Evolutionary conservation across 1,284 basidiomycete genomes (phyloP), one percentile per base, ranked within the genome.

Genomic region (Sanghuangporus sanghuang): DNA sequence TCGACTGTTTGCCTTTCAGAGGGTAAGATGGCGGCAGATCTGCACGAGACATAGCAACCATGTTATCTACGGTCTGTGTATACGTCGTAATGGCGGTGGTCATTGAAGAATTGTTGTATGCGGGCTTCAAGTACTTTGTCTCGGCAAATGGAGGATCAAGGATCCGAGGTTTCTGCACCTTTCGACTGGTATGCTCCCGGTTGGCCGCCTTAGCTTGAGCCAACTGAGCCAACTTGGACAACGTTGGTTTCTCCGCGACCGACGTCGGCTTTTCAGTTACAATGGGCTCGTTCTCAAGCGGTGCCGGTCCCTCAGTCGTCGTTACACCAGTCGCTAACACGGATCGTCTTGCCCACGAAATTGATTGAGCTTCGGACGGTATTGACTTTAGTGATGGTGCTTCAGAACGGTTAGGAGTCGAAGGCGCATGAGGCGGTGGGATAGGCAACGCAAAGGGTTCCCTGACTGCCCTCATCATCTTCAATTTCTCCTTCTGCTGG

Each of bases 71-170:
- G 8, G 83, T 83, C 66, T 86, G 86, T 67, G 89, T 90, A 0
- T 87, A 85, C 1, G 90, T 92, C 0, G 89, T 91, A 69, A 91
- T 92, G 1, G 89, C 89, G 12, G 89, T 91, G 0, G 89, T 91
- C 12, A 85, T 89, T 14, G 86, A 86, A 1, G 86, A 75, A 0
- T 88, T 87, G 69, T 91, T 92, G 7, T 87, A 87, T 49, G 87
- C 87, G 0, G 89, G 89, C 12, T 82, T 87, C 7, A 91, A 73
- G 71, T 86, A 89, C 70, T 90, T 83, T 3, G 89, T 91, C 49
- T 76, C 78, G 44, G 79, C 67, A 57, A 70, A 73, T 7, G 79
- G 78, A 49, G 72, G 67, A 48, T 69, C 64, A 35, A 71, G 68
- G 16, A 66, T 60, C 14, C 70, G 69, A 16, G 72, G 67, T 36